These are phyloP conservation scores for Diutina sp. DNA, from an alignment of 1,139 yeast species.

Conservation along the genomic window DNA sequence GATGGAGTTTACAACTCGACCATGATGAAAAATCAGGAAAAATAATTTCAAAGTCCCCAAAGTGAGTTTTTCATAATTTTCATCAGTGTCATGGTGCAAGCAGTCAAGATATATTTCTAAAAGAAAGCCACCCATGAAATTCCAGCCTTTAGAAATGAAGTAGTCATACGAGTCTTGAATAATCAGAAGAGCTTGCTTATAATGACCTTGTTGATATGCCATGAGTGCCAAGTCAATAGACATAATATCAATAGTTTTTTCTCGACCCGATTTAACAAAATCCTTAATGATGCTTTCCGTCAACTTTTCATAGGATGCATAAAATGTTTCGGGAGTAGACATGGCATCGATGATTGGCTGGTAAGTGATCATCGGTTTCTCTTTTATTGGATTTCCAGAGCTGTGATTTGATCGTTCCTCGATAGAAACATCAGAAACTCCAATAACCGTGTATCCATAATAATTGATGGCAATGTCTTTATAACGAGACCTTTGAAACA, in stretches of 20 bases:
- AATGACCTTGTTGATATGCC: conserved; percentile 45
- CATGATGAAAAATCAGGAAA: conserved; percentile 13
- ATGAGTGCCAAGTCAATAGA: conserved; percentile 75
- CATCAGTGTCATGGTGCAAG: conserved; percentile 21
- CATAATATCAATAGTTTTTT: conserved; percentile 58
- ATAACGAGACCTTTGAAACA: not conserved
- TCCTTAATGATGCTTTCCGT: conserved; percentile 21
- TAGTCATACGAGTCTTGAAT: conserved; percentile 58
- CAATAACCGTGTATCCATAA: not conserved
- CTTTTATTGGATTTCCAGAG: not conserved
- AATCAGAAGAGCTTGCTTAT: conserved; percentile 46
- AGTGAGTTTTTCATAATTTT: conserved; percentile 9
- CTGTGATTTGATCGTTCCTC: not conserved
- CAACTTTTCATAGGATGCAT: conserved; percentile 4
- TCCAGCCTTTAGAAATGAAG: conserved; percentile 65
- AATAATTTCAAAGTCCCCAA: conserved; percentile 22
- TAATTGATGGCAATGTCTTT: not conserved
- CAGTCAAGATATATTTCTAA: conserved; percentile 60
- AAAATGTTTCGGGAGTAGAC: conserved; percentile 7
- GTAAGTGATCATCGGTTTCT: not conserved
- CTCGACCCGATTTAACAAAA: conserved; percentile 34
- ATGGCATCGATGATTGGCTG: conserved; percentile 4
- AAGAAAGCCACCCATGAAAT: conserved; percentile 49
- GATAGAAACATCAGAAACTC: not conserved
- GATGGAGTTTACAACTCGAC: conserved; percentile 6